Base-by-base conservation (phyloP, 2,329 filamentous ascomycete genomes). In the Lomentospora prolificans region DNA sequence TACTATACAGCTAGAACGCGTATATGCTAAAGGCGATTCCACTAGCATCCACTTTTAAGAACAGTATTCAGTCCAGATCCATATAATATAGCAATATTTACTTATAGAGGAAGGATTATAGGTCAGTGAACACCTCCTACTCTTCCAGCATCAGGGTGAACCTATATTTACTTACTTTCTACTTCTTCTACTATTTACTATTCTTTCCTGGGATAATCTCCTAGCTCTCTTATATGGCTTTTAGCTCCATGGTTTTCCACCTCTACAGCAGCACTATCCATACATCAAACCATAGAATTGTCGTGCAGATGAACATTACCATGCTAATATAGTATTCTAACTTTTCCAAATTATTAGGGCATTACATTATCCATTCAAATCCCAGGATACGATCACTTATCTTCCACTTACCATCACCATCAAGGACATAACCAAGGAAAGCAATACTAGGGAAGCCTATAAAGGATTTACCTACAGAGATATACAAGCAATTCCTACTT, bases 51-150 rank as follows among this genome's bases (percentile, higher is more conserved):
- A 27, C 22, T 27, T 30, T 41, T 14, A 51, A 25, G n/a, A 41
- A 59, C 46, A 28, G 41, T 46, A 48, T 58, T 30, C 17, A 19
- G 51, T 27, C 25, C 27, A 54, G 33, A 27, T 50, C 59, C 59
- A 50, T 53, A 28, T 27, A 27, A 8, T 53, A 39, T 30, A 53
- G 24, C 24, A 44, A 54, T 14, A 19, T 57, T 55, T 53, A 9
- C 30, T 46, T 17, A 24, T 17, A 19, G 22, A 44, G 36, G 52
- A 25, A 48, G 25, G 30, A 52, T 50, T 56, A 56, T 48, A 46
- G 10, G 19, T 46, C 17, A 10, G 6, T 24, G 19, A 46, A 46
- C 3, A 24, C n/a, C 2, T 46, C 41, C n/a, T n/a, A n/a, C n/a
- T n/a, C n/a, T n/a, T n/a, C n/a, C n/a, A n/a, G n/a, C n/a, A n/a